A percentile compares a stretch with the other conserved stretches of the same genome.
Evolutionary conservation across 139 green algal species (phyloP).

Genomic region (Chlorella sp.): DNA sequence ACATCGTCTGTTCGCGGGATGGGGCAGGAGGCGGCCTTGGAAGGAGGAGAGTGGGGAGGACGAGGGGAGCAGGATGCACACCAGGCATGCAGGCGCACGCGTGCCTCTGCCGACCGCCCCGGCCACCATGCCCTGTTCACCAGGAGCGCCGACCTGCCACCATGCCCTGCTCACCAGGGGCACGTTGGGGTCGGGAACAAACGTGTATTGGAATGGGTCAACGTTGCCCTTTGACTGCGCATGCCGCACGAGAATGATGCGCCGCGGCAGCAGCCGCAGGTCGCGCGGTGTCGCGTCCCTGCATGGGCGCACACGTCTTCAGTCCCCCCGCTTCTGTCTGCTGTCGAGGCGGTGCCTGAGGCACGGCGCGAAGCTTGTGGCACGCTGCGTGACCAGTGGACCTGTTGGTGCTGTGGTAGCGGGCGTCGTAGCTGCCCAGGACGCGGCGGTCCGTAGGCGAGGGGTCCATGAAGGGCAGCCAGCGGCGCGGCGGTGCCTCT

Average conservation of each 20-base stretch:
- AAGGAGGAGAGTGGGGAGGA: neutral
- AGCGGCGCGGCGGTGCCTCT: neutral
- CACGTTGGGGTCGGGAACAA: conserved; percentile 4
- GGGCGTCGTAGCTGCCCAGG: conserved; percentile 71
- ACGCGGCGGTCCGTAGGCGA: conserved; percentile 61
- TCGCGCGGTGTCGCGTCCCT: conserved; percentile 77
- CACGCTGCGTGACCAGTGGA: conserved; percentile 8
- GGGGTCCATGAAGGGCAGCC: neutral
- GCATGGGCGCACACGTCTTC: neutral
- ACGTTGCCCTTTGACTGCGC: conserved; percentile 87
- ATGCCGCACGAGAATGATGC: conserved; percentile 89
- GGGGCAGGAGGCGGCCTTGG: neutral
- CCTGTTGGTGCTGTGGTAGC: conserved; percentile 74
- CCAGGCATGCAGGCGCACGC: neutral
- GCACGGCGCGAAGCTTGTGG: neutral
- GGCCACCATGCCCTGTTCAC: neutral
- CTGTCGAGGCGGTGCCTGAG: too few relatives aligned
- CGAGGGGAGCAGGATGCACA: too few relatives aligned
- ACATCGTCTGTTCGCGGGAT: neutral
- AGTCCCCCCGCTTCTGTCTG: too few relatives aligned
- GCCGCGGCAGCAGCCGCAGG: conserved; percentile 71
- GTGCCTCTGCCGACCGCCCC: neutral
- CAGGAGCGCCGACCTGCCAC: neutral
- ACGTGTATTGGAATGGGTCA: conserved; percentile 50
- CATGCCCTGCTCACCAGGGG: conserved; percentile 1